Base-by-base conservation (phyloP, 306 rosid species). In the Lagenaria siceraria region DNA sequence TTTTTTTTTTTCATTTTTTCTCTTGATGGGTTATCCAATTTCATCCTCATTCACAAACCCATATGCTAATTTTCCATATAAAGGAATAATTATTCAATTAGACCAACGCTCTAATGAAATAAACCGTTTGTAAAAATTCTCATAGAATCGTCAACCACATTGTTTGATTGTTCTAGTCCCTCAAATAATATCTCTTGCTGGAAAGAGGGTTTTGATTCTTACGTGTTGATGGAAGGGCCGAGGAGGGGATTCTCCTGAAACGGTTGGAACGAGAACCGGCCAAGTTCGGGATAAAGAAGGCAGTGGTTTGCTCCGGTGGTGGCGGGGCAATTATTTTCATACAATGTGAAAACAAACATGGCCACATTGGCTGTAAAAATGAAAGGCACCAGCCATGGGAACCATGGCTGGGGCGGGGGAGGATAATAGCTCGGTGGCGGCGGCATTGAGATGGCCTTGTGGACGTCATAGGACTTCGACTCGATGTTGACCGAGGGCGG, bases 251-350 rank as follows among this genome's bases (percentile, higher is more conserved):
- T 95, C 85, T 90, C 90, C 0, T 25, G 43, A 66, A 87, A 81
- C 19, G 99, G 97, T 75, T 95, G 87, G 79, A 92, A 95, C 69
- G 97, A 87, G 82, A 85, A 89, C 22, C 91, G 88, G 35, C 88
- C 91, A 18, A 95, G 74, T 7, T 68, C 31, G 2, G 80, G 4
- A 10, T 25, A 5, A 75, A 87, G 51, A 59, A 95, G 73, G 70
- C 99, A 95, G 4, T 12, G 36, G 2, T 71, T 63, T 12, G 46
- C 38, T 0, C 36, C 76, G 2, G 52, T 63, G 27, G 29, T 52
- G 0, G 75, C 61, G 24, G 99, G 98, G 72, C 98, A 92, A 72
- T 96, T 78, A 61, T 96, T 92, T 55, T 70, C 7, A 72, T 90
- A 90, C 93, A 96, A 89, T 53, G 78, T 54, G 79, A 87, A 87